Evolutionary conservation across 2,329 filamentous ascomycete species (phyloP).

Genomic region (Fusarium chuoi): DNA sequence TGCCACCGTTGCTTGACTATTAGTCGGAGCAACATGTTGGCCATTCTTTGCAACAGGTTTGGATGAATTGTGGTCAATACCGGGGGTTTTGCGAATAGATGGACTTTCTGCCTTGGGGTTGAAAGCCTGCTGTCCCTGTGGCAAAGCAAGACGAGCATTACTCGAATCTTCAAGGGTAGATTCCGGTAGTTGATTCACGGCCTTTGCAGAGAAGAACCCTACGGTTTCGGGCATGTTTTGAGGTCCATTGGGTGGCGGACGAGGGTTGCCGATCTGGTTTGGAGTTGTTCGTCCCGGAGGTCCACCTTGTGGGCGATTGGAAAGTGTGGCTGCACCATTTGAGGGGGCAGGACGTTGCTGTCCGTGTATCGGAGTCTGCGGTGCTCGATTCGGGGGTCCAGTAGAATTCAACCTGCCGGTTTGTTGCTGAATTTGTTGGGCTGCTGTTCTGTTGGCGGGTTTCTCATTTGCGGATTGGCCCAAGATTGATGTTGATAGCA

Average conservation of each 20-base stretch:
- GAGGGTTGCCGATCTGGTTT: conserved; percentile 41
- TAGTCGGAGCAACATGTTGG: conserved; percentile 61
- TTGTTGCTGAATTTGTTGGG: conserved; percentile 40
- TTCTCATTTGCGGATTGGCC: conserved; percentile 36
- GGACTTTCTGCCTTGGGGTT: conserved; percentile 82
- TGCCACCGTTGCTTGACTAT: conserved; percentile 41
- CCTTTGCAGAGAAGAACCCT: conserved; percentile 77
- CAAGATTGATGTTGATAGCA: conserved; percentile 55
- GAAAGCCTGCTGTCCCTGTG: conserved; percentile 66
- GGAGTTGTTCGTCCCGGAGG: conserved; percentile 26
- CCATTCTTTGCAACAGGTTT: conserved; percentile 73
- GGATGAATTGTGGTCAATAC: conserved; percentile 83
- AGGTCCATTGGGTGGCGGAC: conserved; percentile 45
- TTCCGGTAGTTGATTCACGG: conserved; percentile 67
- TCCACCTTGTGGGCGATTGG: conserved; percentile 35
- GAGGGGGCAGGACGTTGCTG: conserved; percentile 38
- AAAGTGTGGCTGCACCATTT: conserved; percentile 37
- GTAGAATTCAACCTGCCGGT: conserved; percentile 31
- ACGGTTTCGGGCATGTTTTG: conserved; percentile 54
- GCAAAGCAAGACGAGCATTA: conserved; percentile 54
- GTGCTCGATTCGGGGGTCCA: conserved; percentile 35
- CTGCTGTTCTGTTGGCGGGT: conserved; percentile 27
- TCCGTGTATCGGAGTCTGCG: conserved; percentile 50
- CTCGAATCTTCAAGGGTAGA: conserved; percentile 50
- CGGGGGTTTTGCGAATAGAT: conserved; percentile 88